These are phyloP conservation scores for Ashbya aceris DNA, from an alignment of 1,139 yeast species.

Conservation along the genomic window DNA sequence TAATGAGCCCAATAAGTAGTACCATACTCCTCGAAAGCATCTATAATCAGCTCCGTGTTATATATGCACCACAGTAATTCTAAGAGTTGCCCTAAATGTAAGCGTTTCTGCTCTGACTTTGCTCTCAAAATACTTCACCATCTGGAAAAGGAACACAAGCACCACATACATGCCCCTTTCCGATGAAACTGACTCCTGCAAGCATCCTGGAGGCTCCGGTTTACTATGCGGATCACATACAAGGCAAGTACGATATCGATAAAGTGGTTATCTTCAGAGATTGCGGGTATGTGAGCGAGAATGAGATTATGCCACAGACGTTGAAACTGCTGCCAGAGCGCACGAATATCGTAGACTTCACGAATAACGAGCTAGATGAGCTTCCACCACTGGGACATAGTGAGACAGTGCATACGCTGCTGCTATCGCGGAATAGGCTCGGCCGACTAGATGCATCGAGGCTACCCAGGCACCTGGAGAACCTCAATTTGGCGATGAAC, in stretches of 20 bases:
- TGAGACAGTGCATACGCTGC: slow-evolving; percentile 22
- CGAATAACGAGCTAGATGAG: slow-evolving; percentile 22
- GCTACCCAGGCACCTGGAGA: slow-evolving; percentile 19
- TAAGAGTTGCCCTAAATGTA: slow-evolving; percentile 1
- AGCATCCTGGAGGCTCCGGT: slow-evolving; percentile 41
- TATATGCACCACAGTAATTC: too few relatives aligned
- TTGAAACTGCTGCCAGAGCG: slow-evolving; percentile 18
- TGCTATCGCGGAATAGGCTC: slow-evolving; percentile 24
- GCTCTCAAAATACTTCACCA: too few relatives aligned
- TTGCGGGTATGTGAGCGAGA: slow-evolving; percentile 20
- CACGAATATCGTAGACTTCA: slow-evolving; percentile 23
- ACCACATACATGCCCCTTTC: not conserved
- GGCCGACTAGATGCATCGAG: slow-evolving; percentile 16
- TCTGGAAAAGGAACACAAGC: too few relatives aligned
- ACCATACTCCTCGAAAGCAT: too few relatives aligned
- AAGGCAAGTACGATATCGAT: slow-evolving; percentile 21
- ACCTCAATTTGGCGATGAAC: slow-evolving; percentile 21
- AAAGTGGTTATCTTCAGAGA: slow-evolving; percentile 24
- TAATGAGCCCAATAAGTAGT: not conserved
- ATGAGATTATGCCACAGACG: slow-evolving; percentile 20
- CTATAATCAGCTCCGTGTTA: too few relatives aligned
- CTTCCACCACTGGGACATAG: slow-evolving; percentile 19
- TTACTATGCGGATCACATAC: slow-evolving; percentile 29
- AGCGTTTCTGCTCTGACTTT: too few relatives aligned
- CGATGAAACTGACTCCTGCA: slow-evolving; percentile 40